Conservation (phyloP, 768 basidiomycete genomes). For the Trametes meyenii region DNA sequence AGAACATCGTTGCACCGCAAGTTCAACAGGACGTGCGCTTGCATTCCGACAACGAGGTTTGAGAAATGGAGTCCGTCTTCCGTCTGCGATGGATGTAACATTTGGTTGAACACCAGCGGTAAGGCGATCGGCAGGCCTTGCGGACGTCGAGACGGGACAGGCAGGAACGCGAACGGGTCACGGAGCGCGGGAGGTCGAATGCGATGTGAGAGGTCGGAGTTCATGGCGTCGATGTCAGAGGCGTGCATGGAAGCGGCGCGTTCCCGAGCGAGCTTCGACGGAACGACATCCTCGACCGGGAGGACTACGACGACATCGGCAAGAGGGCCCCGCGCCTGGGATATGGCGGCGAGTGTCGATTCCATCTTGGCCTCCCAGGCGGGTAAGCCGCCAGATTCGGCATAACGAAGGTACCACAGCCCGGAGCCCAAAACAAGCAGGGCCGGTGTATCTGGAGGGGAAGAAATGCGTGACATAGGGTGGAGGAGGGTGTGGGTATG, state of each 20-base stretch:
- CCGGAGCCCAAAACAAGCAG: slow-evolving; percentile 85
- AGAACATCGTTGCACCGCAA: slow-evolving; percentile 87
- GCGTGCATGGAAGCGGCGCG: slow-evolving; percentile 70
- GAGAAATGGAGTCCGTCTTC: slow-evolving; percentile 86
- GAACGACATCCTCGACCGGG: slow-evolving; percentile 74
- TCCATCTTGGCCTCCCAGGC: slow-evolving; percentile 82
- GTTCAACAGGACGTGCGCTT: slow-evolving; percentile 81
- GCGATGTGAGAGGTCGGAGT: slow-evolving; percentile 78
- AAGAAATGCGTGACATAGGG: slow-evolving; percentile 2
- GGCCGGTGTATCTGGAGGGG: slow-evolving; percentile 45
- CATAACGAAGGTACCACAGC: slow-evolving; percentile 86
- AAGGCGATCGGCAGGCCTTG: slow-evolving; percentile 50
- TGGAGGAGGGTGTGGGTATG: slow-evolving; percentile 50
- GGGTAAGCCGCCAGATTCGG: slow-evolving; percentile 73
- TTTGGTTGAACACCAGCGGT: slow-evolving; percentile 79
- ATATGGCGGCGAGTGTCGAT: slow-evolving; percentile 54
- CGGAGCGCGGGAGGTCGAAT: slow-evolving; percentile 41
- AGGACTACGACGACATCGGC: slow-evolving; percentile 79
- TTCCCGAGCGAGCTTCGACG: slow-evolving; percentile 63
- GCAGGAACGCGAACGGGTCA: slow-evolving; percentile 36
- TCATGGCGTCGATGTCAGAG: slow-evolving; percentile 89
- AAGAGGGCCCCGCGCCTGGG: slow-evolving; percentile 40
- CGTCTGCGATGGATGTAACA: slow-evolving; percentile 75
- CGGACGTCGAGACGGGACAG: slow-evolving; percentile 20
- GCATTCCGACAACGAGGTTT: slow-evolving; percentile 58